Evolutionary conservation across 345 rosid species (phyloP), one percentile per base, ranked within the genome.

Genomic region (Turnera subulata): DNA sequence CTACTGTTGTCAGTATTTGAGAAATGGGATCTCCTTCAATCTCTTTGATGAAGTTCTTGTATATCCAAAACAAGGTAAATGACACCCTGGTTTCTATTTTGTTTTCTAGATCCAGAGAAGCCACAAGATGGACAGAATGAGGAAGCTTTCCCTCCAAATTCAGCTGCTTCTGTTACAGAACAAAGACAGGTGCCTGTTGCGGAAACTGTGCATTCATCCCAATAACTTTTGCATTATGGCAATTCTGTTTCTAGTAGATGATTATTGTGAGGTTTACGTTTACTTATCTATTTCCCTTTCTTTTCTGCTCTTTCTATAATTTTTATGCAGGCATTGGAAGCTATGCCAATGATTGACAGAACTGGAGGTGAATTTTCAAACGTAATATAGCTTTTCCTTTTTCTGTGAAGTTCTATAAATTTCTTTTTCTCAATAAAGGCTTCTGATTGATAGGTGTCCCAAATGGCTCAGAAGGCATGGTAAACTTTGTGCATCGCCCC

Each of bases 181-280:
- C 61, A 44, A 51, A 65, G 43, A 56, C 67, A 76, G 84, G 84
- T 80, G 68, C 49, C 15, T 45, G 38, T 45, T 2, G 22, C 53
- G 62, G 54, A 37, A 62, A 20, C 25, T 14, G 52, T 3, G n/a
- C n/a, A 29, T 8, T 8, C 4, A 29, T 29, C 35, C 35, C 4
- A 29, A 8, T 29, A 29, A 29, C 8, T 29, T 29, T 29, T 29
- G 35, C 35, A 3, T 29, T 29, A 29, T 3, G 35, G 8, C 35
- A 29, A 29, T 29, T 29, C 35, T 29, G 35, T 29, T 29, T 29
- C 35, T 29, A 29, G 4, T 29, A 29, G 35, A 20, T 48, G 18
- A 1, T 18, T 11, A 1, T 35, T 58, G 23, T n/a, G n/a, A n/a
- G n/a, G n/a, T n/a, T n/a, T n/a, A n/a, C n/a, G n/a, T n/a, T n/a